Evolutionary conservation across 306 rosid genomes (phyloP), one percentile per base, ranked within the genome.

Genomic region (Alnus glutinosa): DNA sequence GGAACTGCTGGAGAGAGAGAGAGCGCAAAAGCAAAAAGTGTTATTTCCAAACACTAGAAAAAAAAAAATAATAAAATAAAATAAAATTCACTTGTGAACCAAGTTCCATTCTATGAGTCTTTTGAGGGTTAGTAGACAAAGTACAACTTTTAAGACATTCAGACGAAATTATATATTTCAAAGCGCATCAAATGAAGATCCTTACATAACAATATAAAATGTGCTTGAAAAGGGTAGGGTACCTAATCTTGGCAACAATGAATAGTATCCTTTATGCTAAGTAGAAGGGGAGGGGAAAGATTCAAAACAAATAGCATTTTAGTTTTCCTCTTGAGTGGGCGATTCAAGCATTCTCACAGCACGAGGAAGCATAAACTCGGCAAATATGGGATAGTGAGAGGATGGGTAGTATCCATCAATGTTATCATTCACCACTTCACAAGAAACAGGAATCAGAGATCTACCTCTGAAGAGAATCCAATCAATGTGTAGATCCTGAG

Each of bases 381-480:
- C 79, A 83, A 90, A 90, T 82, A 96, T 76, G 73, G 99, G 98
- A 81, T 89, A 96, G 84, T 93, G 99, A 15, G 97, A 93, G 59
- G 99, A 93, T 23, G 99, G 99, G 83, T 96, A 93, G 64, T 72
- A 89, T 1, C 96, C 99, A 58, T 91, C 98, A 39, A 89, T 89
- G 77, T 91, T 85, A 86, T 93, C 94, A 77, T 77, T 91, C 80
- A 96, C 96, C 84, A 96, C 98, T 89, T 93, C 97, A 84, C 94
- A 91, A 28, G 90, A 81, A 74, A 93, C 98, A 54, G 99, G 99
- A 89, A 90, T 83, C 76, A 96, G 82, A 74, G 99, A 90, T 80
- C 99, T 87, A 71, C 99, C 99, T 86, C 98, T 89, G 93, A 91
- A 96, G 77, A 96, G 96, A 85, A 96, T 90, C 99, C 99, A 96